Percentiles rank a stretch among this genome's conserved stretches.
These are phyloP conservation scores for Trichoderma parareesei DNA, from an alignment of 495 filamentous ascomycete genomes.

Conservation along the genomic window DNA sequence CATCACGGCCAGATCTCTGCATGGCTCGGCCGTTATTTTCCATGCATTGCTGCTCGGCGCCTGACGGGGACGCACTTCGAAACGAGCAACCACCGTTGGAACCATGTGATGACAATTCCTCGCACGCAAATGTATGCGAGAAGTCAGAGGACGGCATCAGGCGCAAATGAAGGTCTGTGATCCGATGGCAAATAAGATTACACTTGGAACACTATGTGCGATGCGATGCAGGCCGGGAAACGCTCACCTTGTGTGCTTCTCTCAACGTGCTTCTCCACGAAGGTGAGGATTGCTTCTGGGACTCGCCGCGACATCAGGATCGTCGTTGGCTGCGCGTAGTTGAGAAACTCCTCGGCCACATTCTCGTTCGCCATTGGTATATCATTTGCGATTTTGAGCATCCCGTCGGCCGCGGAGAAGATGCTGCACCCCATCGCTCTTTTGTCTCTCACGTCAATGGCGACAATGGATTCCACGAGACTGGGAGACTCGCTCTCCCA, in stretches of 20 bases:
- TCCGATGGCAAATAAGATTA: not conserved
- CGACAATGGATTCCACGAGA: constrained; percentile 50
- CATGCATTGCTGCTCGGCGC: constrained; percentile 26
- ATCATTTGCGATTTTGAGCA: constrained; percentile 74
- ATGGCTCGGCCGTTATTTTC: constrained; percentile 40
- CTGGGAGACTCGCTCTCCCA: not conserved
- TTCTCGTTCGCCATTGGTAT: constrained; percentile 62
- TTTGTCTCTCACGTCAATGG: constrained; percentile 64
- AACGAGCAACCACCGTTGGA: not conserved
- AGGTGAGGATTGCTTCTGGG: constrained; percentile 48
- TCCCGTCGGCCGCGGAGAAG: constrained; percentile 68
- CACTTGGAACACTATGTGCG: not conserved
- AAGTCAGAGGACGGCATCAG: constrained; percentile 3
- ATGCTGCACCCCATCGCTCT: constrained; percentile 80
- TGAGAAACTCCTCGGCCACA: constrained; percentile 64
- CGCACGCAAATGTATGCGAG: not conserved
- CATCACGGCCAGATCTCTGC: constrained; percentile 18
- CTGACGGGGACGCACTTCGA: not conserved
- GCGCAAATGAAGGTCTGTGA: not conserved
- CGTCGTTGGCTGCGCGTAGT: constrained; percentile 72
- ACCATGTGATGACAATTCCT: not conserved
- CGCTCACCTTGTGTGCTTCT: constrained; percentile 25
- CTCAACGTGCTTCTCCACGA: constrained; percentile 34
- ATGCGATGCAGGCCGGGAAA: constrained; percentile 24
- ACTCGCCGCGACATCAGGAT: constrained; percentile 65